Conservation (phyloP, 352 stramenopile species). For the Phytopythium kandeliae region DNA sequence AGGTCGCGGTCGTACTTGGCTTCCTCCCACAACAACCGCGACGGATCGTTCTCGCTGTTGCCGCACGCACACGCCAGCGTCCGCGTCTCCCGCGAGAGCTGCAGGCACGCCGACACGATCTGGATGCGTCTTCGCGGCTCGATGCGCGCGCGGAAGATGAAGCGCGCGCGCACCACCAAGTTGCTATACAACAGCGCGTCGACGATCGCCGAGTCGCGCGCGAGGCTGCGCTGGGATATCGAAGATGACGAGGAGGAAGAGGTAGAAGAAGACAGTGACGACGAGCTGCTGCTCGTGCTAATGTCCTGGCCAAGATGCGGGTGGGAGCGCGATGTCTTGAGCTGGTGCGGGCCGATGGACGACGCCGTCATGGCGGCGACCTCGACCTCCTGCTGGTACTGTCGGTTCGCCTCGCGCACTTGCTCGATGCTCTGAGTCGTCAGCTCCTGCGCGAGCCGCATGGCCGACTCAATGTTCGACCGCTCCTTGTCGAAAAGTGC, state of each 20-base stretch:
- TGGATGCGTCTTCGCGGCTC: slow-evolving; percentile 67
- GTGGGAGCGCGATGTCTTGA: slow-evolving; percentile 11
- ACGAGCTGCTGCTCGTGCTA: slow-evolving; percentile 4
- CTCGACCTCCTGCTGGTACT: slow-evolving; percentile 25
- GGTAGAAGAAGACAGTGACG: slow-evolving; percentile 6
- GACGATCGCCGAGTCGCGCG: slow-evolving; percentile 56
- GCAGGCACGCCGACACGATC: slow-evolving; percentile 61
- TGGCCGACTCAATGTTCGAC: slow-evolving; percentile 78
- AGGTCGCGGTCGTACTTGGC: slow-evolving; percentile 68
- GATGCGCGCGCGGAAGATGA: slow-evolving; percentile 74
- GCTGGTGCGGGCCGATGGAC: neutral
- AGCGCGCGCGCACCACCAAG: slow-evolving; percentile 68
- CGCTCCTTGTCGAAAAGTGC: slow-evolving; percentile 74
- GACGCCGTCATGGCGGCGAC: slow-evolving; percentile 7
- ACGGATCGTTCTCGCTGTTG: slow-evolving; percentile 68
- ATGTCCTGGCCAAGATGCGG: slow-evolving; percentile 5
- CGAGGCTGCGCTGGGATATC: slow-evolving; percentile 1
- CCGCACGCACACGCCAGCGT: slow-evolving; percentile 67
- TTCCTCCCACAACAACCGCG: slow-evolving; percentile 59
- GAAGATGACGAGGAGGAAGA: slow-evolving; percentile 7
- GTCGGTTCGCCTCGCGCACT: slow-evolving; percentile 45
- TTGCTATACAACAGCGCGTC: slow-evolving; percentile 78
- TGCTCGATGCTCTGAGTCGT: slow-evolving; percentile 69
- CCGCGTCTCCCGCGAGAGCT: slow-evolving; percentile 59
- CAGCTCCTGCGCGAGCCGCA: slow-evolving; percentile 67